Conservation (phyloP, 768 basidiomycete species). For the Lentinula aciculospora region DNA sequence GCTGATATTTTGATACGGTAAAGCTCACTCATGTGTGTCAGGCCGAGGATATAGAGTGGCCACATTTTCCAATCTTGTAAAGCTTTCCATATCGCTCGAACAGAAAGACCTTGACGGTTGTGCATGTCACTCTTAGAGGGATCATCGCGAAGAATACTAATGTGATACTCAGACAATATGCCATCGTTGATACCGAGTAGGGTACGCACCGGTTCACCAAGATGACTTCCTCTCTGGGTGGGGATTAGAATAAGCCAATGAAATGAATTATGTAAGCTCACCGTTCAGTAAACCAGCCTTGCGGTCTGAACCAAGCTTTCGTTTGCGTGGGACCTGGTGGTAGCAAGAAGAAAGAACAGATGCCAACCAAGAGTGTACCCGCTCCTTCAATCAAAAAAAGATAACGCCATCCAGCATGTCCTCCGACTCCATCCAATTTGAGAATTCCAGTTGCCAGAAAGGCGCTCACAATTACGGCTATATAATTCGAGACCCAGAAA, state of each 20-base stretch:
- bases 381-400: slow-evolving; percentile 37
- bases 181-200: not conserved
- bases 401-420: slow-evolving; percentile 28
- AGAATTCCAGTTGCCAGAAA: slow-evolving; percentile 66
- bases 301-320: slow-evolving; percentile 49
- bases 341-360: slow-evolving; percentile 51
- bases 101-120: slow-evolving; percentile 57
- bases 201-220: slow-evolving; percentile 45
- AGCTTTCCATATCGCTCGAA: slow-evolving; percentile 43
- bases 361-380: slow-evolving; percentile 43
- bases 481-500: slow-evolving; percentile 63
- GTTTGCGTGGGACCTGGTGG: slow-evolving; percentile 63
- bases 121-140: slow-evolving; percentile 67
- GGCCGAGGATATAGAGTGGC: slow-evolving; percentile 57
- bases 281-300: slow-evolving; percentile 64
- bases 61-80: slow-evolving; percentile 58
- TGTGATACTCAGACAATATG: not conserved
- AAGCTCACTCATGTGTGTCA: slow-evolving; percentile 36
- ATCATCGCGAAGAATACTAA: slow-evolving; percentile 54
- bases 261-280: slow-evolving; percentile 15
- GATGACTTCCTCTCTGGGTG: slow-evolving; percentile 49
- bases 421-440: slow-evolving; percentile 43
- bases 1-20: not conserved
- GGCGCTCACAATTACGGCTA: slow-evolving; percentile 47
- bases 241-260: not conserved